Conservation (phyloP, 73 alveolate species). For the Paraurostyla sp. region DNA sequence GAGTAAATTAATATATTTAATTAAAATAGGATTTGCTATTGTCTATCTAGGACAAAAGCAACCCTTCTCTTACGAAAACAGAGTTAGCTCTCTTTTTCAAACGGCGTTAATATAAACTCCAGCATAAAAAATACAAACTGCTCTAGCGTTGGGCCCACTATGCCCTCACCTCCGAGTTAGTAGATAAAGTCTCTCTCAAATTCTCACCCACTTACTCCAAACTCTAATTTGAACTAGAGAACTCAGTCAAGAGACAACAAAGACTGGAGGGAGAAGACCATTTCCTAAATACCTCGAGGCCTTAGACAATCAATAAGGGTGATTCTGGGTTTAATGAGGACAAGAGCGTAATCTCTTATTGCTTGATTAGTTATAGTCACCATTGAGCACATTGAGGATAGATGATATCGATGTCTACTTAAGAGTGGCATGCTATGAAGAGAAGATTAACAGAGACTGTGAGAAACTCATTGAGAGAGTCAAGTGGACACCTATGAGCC, state of each 20-base stretch:
- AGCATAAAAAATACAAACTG: conserved; percentile 65
- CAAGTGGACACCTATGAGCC: conserved; percentile 52
- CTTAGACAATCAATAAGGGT: background rate
- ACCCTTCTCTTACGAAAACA: conserved; percentile 13
- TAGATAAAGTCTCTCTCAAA: conserved; percentile 60
- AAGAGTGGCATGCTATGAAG: conserved; percentile 51
- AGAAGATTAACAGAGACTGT: conserved; percentile 33
- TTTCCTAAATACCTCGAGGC: conserved; percentile 33
- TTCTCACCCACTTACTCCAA: conserved; percentile 58
- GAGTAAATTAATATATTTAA: too few species aligned
- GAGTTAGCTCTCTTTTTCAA: conserved; percentile 58
- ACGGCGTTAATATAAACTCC: conserved; percentile 57
- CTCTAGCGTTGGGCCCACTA: conserved; percentile 66
- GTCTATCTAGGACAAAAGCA: background rate
- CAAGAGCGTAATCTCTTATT: background rate
- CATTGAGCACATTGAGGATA: conserved; percentile 10
- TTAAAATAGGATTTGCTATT: conserved; percentile 52
- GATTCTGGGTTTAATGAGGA: background rate
- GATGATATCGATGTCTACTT: conserved; percentile 71
- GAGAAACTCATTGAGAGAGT: conserved; percentile 27
- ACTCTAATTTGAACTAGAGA: conserved; percentile 65
- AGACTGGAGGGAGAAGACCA: conserved; percentile 73
- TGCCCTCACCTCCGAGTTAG: conserved; percentile 60
- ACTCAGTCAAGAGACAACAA: conserved; percentile 51
- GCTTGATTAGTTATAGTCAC: background rate